Evolutionary conservation across 164 flowering plant genomes (phyloP), one percentile per base, ranked within the genome.

Genomic region (Vitis amurensis): DNA sequence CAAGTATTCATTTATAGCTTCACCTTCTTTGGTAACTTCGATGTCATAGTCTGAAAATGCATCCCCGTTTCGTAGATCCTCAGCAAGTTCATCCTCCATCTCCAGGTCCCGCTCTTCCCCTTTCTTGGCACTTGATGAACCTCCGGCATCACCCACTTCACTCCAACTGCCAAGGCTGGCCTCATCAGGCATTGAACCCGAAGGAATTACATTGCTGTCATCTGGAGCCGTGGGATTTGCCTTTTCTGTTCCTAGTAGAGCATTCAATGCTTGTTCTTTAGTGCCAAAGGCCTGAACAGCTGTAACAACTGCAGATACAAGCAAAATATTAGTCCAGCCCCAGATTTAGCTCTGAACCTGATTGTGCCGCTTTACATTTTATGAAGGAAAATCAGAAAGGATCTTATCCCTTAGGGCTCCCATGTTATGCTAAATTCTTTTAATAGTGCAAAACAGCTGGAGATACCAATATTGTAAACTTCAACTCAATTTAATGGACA

Each of bases 11-110:
- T 69, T 62, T 53, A 94, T 77, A 52, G 99, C 97, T 75, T 91
- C 99, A 19, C 95, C 95, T 91, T 92, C 98, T 80, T 77, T 78
- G 1, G 89, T 82, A 55, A 94, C 85, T 27, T 89, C 94, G 58
- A 91, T 84, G 75, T 91, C 98, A 73, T 91, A 91, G 64, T 89
- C 97, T 23, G 97, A 64, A 5, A 84, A 80, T 6, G 86, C 90
- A 85, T 91, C 96, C 11, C 59, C 82, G 0, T 68, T 70, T 17
- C 73, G 82, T 47, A 95, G 58, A 65, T 85, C 91, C 9, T 62
- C 75, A 1, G 90, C 83, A 15, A 92, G 74, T 53, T 81, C 89
- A 69, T 84, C 81, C 77, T 95, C 98, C 96, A 92, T 91, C 76
- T 89, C 96, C 58, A 56, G 73, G 70, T 94, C 98, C 27, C 94